Base-by-base conservation (phyloP, 1,284 basidiomycete genomes). In the Sutorius eximius region DNA sequence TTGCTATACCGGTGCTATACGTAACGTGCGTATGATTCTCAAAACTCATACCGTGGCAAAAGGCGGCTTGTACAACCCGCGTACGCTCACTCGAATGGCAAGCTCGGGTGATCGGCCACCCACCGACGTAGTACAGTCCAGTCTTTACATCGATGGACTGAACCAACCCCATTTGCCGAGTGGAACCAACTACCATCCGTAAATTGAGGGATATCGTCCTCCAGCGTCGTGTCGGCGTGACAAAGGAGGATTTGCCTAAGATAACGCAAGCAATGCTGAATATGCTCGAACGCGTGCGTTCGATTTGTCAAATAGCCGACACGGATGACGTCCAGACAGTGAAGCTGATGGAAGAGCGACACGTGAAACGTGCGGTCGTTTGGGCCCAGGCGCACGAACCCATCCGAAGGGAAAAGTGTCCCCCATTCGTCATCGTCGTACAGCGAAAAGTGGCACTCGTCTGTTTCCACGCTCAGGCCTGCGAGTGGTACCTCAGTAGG, bases 221-320 rank as follows among this genome's bases (percentile, higher is more conserved):
- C 75, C 22, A 77, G 61, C 29, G 76, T 77, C 42, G 71, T 67
- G 52, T 78, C 74, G 0, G 76, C 71, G 27, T 64, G 51, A 57
- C 75, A 77, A 11, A 77, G 53, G n/a, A 76, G 61, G 16, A 67
- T 65, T 59, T 76, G 75, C 30, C 69, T 59, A 16, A 77, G 63
- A 58, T 77, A 77, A 13, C 72, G 68, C 51, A 77, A 56, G 52
- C 75, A 77, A 46, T 77, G 76, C 47, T 72, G 61, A 38, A 72
- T 62, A 55, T 77, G 75, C 27, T 67, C 64, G 30, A 61, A 64
- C 29, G 66, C 57, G 38, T 66, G 66, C 9, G 66, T 70, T 45
- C 65, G 66, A 32, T 72, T 71, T 33, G 61, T 59, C 46, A 68
- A 49, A 38, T 64, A 66, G 8, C 61, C 65, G 12, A 66, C 60